phyloP scores from a whole-genome alignment of 306 rosid species.

The Glycyrrhiza uralensis region DNA sequence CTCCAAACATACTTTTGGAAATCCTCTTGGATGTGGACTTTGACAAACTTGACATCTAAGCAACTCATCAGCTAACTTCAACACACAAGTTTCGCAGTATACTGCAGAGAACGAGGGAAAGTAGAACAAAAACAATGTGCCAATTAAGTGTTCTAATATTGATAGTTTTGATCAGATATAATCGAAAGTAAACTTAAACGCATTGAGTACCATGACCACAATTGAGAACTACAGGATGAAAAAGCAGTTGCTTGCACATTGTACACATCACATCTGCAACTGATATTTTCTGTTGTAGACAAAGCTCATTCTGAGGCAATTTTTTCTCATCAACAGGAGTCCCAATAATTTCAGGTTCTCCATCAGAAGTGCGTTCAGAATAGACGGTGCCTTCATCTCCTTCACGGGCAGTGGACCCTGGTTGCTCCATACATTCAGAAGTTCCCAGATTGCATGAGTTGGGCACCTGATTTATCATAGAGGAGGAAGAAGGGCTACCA shows the following conservation, averaged over 20 bases:
- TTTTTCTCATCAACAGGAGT: slow-evolving; percentile 28
- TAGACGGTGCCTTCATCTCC: slow-evolving; percentile 14
- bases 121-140: background rate
- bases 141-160: background rate
- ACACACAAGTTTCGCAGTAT: slow-evolving; percentile 60
- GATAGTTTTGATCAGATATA: slow-evolving; percentile 5
- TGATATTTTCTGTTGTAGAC: slow-evolving; percentile 32
- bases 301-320: slow-evolving; percentile 25
- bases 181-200: background rate
- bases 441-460: slow-evolving; percentile 18
- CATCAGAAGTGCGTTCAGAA: slow-evolving; percentile 10
- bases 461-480: slow-evolving; percentile 8
- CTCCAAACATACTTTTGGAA: slow-evolving; percentile 72
- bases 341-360: slow-evolving; percentile 30
- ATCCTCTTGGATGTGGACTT: slow-evolving; percentile 60
- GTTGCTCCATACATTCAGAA: slow-evolving; percentile 14
- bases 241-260: slow-evolving; percentile 59
- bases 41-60: slow-evolving; percentile 71
- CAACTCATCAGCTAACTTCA: slow-evolving; percentile 31
- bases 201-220: slow-evolving; percentile 77
- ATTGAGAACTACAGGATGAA: slow-evolving; percentile 69
- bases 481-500: slow-evolving; percentile 26
- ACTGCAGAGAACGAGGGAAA: slow-evolving; percentile 38
- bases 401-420: slow-evolving; percentile 20
- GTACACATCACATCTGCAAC: slow-evolving; percentile 59